Conservation (phyloP, 2,329 filamentous ascomycete genomes). For the Botryotinia calthae region DNA sequence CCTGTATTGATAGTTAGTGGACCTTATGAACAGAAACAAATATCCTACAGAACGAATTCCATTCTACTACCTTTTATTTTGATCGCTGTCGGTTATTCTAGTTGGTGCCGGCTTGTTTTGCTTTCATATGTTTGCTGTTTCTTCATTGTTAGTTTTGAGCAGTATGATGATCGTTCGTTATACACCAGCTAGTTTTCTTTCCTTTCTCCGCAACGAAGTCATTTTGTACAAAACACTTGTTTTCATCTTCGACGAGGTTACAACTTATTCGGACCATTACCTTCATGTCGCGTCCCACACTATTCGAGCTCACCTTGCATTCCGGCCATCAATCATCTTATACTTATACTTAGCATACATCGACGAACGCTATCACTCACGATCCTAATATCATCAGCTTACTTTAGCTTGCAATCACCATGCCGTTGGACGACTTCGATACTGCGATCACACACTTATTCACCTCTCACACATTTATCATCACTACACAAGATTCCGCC, state of each 20-base stretch:
- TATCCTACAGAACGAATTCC: too few species aligned
- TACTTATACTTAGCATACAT: neutral
- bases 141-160: neutral
- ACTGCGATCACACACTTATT: neutral
- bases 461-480: neutral
- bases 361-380: neutral
- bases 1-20: slow-evolving; percentile 3
- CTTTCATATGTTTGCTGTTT: neutral
- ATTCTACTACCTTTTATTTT: neutral
- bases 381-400: neutral
- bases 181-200: neutral
- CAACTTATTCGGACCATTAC: neutral
- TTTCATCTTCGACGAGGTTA: neutral
- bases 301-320: neutral
- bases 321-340: slow-evolving; percentile 27
- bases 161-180: neutral
- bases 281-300: neutral
- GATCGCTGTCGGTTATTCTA: neutral
- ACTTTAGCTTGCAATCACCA: neutral
- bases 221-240: neutral
- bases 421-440: neutral
- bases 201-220: neutral
- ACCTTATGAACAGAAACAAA: neutral
- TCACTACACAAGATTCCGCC: neutral
- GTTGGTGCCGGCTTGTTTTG: neutral